Base-by-base conservation (phyloP, 495 filamentous ascomycete species). In the Peziza echinospora region DNA sequence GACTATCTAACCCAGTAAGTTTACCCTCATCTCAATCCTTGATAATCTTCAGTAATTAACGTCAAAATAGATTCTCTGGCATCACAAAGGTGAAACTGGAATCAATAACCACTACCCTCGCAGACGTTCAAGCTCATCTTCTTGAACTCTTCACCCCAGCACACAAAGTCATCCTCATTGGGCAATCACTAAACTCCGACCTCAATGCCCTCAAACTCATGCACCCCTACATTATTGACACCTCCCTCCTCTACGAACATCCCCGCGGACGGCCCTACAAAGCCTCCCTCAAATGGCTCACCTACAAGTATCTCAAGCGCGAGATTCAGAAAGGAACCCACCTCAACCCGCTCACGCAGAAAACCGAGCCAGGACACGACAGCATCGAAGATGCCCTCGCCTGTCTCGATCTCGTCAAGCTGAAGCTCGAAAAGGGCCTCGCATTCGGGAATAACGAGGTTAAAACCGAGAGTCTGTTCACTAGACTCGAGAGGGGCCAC, bases 181-280 rank as follows among this genome's bases (percentile, higher is more conserved):
- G 89, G 22, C 89, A 97, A 58, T 93, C 84, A 21, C 72, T 97
- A 23, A 79, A 96, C 51, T 82, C 85, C 3, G 89, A 97, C 54
- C 69, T 94, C 3, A 77, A 66, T 19, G 86, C 85, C 1, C 65
- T 96, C 19, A 80, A 76, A 57, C 63, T 93, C 24, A 80, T 83
- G 1, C 89, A 97, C 55, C 89, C 89, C 0, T 86, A 83, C 62
- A 80, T 94, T 53, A 71, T 96, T 54, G 89, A 97, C 62, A 93
- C 87, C 0, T 70, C 79, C 6, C 64, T 92, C 45, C 68, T 93
- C 45, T 97, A 79, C 60, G 70, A 72, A 44, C 85, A 92, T 51
- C 70, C 78, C 0, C 76, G 77, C 26, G 81, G 81, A 2, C 73
- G 78, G 7, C 80, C 81, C 3, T 64, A 81, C 21, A 78, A 78